These are phyloP conservation scores for Trichomonascus vanleenenianus DNA, from an alignment of 805 yeast species.

Conservation along the genomic window DNA sequence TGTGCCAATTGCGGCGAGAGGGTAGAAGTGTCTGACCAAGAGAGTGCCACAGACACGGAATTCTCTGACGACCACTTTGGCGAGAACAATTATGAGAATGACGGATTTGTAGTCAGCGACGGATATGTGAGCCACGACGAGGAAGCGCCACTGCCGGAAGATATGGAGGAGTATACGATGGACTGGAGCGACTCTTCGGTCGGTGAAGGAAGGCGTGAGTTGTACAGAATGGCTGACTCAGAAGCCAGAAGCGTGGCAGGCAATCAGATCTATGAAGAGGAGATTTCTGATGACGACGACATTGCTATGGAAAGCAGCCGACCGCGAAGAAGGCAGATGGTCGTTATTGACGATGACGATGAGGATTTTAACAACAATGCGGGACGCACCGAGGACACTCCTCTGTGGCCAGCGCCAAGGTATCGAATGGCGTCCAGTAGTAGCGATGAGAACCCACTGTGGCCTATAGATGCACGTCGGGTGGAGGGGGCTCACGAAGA, in stretches of 20 bases:
- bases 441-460: too few species aligned
- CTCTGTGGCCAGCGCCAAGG: too few species aligned
- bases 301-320: neutral
- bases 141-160: neutral
- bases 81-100: slow-evolving; percentile 6
- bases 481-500: too few species aligned
- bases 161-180: too few species aligned
- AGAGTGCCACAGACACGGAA: slow-evolving; percentile 7
- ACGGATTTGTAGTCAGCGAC: slow-evolving; percentile 13
- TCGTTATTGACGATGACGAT: too few species aligned
- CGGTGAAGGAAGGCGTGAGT: too few species aligned
- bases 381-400: too few species aligned
- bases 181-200: too few species aligned
- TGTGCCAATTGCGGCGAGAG: slow-evolving; percentile 43
- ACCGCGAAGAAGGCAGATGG: neutral
- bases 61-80: neutral
- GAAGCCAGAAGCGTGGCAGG: neutral
- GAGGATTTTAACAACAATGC: too few species aligned
- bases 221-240: too few species aligned
- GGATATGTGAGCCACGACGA: neutral
- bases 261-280: slow-evolving; percentile 2
- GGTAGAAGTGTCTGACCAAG: slow-evolving; percentile 8
- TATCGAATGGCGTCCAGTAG: too few species aligned
- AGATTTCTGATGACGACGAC: slow-evolving; percentile 1
- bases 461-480: too few species aligned